Evolutionary conservation across 1,139 yeast genomes (phyloP).

Genomic region (Yarrowia galli): DNA sequence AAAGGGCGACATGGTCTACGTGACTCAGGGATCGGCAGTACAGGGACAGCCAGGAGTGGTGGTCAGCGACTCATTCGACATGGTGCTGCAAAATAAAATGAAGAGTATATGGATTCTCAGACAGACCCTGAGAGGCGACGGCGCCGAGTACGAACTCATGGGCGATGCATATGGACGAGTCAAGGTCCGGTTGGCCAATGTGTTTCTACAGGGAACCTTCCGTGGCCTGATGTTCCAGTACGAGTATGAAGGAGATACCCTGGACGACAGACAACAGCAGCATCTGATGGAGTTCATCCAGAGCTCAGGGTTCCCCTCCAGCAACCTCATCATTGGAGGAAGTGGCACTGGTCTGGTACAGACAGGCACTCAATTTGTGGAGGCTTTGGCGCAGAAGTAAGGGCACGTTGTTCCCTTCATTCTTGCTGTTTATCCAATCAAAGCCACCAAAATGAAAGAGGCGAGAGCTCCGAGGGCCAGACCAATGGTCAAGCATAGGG

Average conservation of each 20-base stretch:
- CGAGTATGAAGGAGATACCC: conserved; percentile 44
- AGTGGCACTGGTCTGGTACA: conserved; percentile 13
- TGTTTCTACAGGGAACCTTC: conserved; percentile 75
- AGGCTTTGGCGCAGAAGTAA: conserved; percentile 25
- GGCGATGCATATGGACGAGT: conserved; percentile 48
- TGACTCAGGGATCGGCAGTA: conserved; percentile 27
- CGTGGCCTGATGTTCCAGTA: conserved; percentile 73
- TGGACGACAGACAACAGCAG: conserved; percentile 31
- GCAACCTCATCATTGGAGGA: conserved; percentile 21
- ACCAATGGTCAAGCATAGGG: conserved; percentile 76
- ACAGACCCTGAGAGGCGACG: conserved; percentile 80
- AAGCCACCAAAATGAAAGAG: conserved; percentile 68
- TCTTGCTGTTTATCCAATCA: conserved; percentile 20
- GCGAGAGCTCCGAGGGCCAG: conserved; percentile 77
- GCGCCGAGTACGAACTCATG: conserved; percentile 60
- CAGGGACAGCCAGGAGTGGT: conserved; percentile 37
- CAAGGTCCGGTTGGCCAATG: conserved; percentile 66
- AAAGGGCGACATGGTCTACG: conserved; percentile 37
- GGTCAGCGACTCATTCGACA: conserved; percentile 44
- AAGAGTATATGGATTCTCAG: conserved; percentile 76
- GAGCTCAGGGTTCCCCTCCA: conserved; percentile 23
- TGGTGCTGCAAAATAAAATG: conserved; percentile 57
- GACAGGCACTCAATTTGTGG: conserved; percentile 36
- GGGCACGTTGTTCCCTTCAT: background rate
- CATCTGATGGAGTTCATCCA: conserved; percentile 35